Percentiles rank a stretch among this genome's conserved stretches.
Conservation (phyloP, 345 rosid genomes). For the Salix udensis region DNA sequence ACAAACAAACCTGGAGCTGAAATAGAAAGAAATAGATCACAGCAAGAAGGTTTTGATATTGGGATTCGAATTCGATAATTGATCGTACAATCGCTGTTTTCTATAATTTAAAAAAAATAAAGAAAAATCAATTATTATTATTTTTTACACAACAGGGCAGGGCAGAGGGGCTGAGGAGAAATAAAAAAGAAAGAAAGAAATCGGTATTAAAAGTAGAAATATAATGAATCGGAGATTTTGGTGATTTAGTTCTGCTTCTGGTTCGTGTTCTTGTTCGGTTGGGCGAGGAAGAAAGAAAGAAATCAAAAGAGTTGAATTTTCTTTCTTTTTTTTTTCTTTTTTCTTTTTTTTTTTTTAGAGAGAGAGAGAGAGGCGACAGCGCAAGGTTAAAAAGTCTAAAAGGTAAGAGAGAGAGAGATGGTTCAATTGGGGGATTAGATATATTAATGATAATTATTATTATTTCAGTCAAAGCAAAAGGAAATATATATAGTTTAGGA, state of each 20-base stretch:
- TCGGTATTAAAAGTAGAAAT: too few species aligned
- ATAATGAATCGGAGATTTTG: too few species aligned
- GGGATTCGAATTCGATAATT: conserved; percentile 2
- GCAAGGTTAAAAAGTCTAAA: neutral
- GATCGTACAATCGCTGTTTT: conserved; percentile 16
- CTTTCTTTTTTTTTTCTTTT: too few species aligned
- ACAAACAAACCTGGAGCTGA: conserved; percentile 8
- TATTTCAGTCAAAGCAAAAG: neutral
- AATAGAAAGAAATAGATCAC: conserved; percentile 5
- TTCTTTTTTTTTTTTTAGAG: too few species aligned
- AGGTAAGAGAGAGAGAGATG: neutral
- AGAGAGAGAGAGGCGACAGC: too few species aligned
- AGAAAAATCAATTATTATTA: too few species aligned
- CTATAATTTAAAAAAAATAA: neutral
- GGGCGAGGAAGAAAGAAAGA: neutral
- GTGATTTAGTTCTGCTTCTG: neutral
- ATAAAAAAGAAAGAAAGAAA: neutral
- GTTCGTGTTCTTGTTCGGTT: neutral
- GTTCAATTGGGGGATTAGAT: too few species aligned
- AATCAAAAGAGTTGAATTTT: too few species aligned
- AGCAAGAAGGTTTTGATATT: neutral
- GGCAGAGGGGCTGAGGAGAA: neutral
- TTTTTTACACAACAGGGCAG: neutral
- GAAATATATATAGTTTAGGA: neutral
- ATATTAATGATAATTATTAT: too few species aligned